Conservation (phyloP, 176 grass and related monocot species). For the Metroxylon sagu region DNA sequence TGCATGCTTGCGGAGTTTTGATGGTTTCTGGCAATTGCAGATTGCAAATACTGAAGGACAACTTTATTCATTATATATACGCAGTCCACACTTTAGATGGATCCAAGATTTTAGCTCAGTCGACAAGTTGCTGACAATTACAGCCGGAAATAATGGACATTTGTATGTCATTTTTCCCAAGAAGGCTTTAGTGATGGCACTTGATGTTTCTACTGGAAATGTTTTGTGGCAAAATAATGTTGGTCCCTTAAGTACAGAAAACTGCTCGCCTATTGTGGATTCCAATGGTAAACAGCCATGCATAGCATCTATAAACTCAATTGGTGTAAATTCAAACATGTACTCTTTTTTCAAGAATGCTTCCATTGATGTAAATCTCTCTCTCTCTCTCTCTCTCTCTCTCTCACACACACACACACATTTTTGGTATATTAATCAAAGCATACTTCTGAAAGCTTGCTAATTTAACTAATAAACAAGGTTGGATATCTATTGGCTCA, state of each 20-base stretch:
- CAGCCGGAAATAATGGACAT: constrained; percentile 43
- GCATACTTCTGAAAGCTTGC: neutral
- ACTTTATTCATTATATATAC: constrained; percentile 74
- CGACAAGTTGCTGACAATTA: constrained; percentile 45
- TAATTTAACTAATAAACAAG: constrained; percentile 27
- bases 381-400: neutral
- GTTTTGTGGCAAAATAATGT: constrained; percentile 57
- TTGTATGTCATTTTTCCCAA: constrained; percentile 46
- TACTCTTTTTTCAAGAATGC: neutral
- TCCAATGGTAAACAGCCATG: constrained; percentile 41
- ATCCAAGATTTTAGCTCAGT: constrained; percentile 55
- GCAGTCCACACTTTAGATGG: constrained; percentile 47
- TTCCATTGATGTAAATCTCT: constrained; percentile 2
- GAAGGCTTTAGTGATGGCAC: constrained; percentile 46
- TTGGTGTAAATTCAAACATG: no score
- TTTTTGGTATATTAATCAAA: no score
- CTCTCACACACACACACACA: no score
- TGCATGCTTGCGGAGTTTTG: neutral
- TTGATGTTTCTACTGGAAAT: constrained; percentile 64
- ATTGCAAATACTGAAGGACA: constrained; percentile 62
- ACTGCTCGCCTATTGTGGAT: constrained; percentile 42
- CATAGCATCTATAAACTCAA: neutral
- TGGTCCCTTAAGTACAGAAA: constrained; percentile 55
- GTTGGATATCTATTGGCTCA: constrained; percentile 81
- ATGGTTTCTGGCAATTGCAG: constrained; percentile 25